phyloP scores from a whole-genome alignment of 2,329 filamentous ascomycete species.

The Pyricularia pennisetigena region DNA sequence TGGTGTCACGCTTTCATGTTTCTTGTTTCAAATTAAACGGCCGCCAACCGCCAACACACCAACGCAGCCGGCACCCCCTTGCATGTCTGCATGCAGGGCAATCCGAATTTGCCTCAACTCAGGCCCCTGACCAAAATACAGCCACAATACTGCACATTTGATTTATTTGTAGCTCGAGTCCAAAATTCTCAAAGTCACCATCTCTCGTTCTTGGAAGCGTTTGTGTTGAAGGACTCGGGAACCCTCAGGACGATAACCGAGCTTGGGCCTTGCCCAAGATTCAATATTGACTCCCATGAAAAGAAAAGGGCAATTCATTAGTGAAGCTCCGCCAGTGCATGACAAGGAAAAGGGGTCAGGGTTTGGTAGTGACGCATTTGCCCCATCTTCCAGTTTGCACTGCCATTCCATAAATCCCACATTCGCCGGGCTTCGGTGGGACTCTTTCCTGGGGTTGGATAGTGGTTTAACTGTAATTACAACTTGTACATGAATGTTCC shows the following conservation, averaged over 20 bases:
- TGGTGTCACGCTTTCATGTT: background rate
- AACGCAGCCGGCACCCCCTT: background rate
- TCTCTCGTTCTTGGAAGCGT: background rate
- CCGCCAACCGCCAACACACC: background rate
- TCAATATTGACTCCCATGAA: background rate
- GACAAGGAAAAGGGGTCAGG: background rate
- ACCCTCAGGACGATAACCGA: background rate
- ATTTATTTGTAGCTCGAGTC: background rate
- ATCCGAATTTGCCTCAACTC: background rate
- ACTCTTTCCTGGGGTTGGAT: background rate
- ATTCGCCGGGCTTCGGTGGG: background rate
- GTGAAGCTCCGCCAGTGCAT: background rate
- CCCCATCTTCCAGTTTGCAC: background rate
- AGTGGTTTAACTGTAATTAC: background rate
- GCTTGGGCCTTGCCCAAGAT: background rate
- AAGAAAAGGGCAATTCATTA: background rate
- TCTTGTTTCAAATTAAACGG: constrained; percentile 1
- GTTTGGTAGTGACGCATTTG: background rate
- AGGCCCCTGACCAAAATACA: background rate
- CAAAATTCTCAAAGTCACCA: background rate
- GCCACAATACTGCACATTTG: background rate
- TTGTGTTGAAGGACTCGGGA: background rate
- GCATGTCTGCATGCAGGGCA: background rate
- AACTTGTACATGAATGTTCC: background rate
- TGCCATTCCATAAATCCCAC: background rate